Evolutionary conservation across 208 protist genomes (phyloP).

Genomic region (Balamuthia mandrillaris): DNA sequence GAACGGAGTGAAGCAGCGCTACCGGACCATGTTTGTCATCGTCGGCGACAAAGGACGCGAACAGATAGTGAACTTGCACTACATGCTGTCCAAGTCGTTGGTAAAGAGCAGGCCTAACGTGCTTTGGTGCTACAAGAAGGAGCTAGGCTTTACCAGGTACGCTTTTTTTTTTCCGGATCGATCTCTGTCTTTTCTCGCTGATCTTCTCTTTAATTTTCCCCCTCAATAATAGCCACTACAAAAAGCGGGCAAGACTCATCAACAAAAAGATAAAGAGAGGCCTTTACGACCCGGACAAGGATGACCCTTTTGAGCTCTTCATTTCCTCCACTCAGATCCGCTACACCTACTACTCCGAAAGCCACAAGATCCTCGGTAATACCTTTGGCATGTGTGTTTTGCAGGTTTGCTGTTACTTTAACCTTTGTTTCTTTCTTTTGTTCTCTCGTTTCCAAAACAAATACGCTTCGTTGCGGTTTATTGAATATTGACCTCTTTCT

Average conservation of each 20-base stretch:
- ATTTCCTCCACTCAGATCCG: constrained; percentile 95
- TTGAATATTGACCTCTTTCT: not conserved
- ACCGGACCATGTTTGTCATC: constrained; percentile 95
- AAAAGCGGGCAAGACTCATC: constrained; percentile 89
- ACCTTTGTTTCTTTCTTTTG: not conserved
- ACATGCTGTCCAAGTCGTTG: constrained; percentile 95
- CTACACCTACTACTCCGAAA: constrained; percentile 98
- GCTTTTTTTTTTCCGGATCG: too few relatives aligned
- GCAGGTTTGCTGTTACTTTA: constrained; percentile 48
- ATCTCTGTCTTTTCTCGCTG: too few relatives aligned
- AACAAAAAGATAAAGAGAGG: constrained; percentile 91
- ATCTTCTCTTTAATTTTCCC: too few relatives aligned
- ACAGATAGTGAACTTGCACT: constrained; percentile 96
- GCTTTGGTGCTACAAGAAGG: constrained; percentile 99
- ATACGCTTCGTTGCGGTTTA: not conserved
- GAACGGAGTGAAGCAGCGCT: constrained; percentile 88
- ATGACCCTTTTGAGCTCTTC: constrained; percentile 97
- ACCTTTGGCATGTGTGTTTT: constrained; percentile 98
- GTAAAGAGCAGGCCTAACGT: constrained; percentile 93
- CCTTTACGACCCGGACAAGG: constrained; percentile 84
- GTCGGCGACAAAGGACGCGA: constrained; percentile 95
- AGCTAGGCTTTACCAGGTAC: constrained; percentile 92
- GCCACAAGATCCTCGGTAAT: constrained; percentile 97
- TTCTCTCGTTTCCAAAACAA: not conserved
- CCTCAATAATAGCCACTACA: constrained; percentile 61